Base-by-base conservation (phyloP, 2,329 filamentous ascomycete genomes). In the Diaporthe citri region DNA sequence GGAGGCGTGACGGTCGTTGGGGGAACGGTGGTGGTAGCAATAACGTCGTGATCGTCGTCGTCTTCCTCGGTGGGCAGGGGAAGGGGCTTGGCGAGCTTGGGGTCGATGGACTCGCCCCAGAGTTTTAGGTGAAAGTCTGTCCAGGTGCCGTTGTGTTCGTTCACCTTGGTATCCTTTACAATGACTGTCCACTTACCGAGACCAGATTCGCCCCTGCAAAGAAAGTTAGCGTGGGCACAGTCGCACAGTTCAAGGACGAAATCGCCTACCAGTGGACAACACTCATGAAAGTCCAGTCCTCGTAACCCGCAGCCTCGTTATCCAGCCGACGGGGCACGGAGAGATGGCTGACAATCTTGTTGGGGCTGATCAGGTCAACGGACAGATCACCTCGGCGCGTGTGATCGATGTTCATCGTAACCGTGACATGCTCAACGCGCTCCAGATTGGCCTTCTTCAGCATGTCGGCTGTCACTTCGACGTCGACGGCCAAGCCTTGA, bases 261-360 rank as follows among this genome's bases (percentile, higher is more conserved):
- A 22, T 56, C 28, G 84, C 92, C 84, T 88, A 95, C 94, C 96
- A 99, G 83, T 99, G 97, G 77, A 93, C 96, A 51, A 99, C 97
- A 76, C 93, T 97, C 97, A 99, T 99, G 80, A 99, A 99, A 0
- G 96, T 98, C 97, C 97, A 99, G 85, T 98, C 95, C 51, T 92
- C 86, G 82, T 98, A 99, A 12, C 97, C 97, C 31, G 85, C 84
- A 0, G 85, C 82, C 48, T 89, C 89, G 1, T 89, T 86, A 82
- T 99, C 97, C 31, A 90, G 84, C 75, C 89, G 89, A 77, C 97
- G 93, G 2, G 93, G 87, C 17, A 92, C 94, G 6, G 96, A 93
- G 71, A 99, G 90, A 81, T 98, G 93, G 81, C 95, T 98, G 77
- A 95, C 87, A 74, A 98, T 86, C 13, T 95, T 94, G 43, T 91